A percentile compares a stretch with the other conserved stretches of the same genome.
Evolutionary conservation across 139 green algal species (phyloP).

Genomic region (Dunaliella primolecta): DNA sequence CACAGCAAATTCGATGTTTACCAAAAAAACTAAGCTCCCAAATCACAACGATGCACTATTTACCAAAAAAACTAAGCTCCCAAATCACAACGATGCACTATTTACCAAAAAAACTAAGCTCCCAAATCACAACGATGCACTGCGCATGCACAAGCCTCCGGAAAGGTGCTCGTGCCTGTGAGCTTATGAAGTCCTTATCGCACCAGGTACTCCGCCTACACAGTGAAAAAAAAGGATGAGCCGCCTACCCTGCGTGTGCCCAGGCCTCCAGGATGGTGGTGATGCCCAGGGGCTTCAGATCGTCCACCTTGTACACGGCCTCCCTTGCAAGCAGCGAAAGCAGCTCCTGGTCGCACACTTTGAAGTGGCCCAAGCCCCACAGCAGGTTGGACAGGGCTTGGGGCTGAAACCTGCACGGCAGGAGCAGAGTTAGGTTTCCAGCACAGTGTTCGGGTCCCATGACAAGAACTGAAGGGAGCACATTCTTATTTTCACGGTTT

Average conservation of each 20-base stretch:
- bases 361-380: conserved; percentile 22
- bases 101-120: too few species aligned
- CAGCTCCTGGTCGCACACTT: conserved; percentile 1
- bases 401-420: conserved; percentile 5
- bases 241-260: not conserved
- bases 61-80: too few species aligned
- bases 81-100: too few species aligned
- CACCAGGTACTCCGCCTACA: too few species aligned
- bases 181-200: too few species aligned
- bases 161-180: not conserved
- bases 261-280: conserved; percentile 27
- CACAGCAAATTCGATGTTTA: too few species aligned
- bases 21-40: too few species aligned
- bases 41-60: too few species aligned
- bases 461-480: too few species aligned
- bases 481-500: too few species aligned
- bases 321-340: conserved; percentile 22
- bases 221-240: not conserved
- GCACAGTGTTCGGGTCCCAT: too few species aligned
- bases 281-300: conserved; percentile 29
- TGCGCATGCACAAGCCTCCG: conserved; percentile 3
- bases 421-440: not conserved
- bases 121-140: too few species aligned
- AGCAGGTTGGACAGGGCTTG: conserved; percentile 32
- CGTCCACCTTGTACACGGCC: conserved; percentile 32